Evolutionary conservation across 192 early-diverging fungal genomes (phyloP).

Genomic region (Lunasporangiospora selenospora): DNA sequence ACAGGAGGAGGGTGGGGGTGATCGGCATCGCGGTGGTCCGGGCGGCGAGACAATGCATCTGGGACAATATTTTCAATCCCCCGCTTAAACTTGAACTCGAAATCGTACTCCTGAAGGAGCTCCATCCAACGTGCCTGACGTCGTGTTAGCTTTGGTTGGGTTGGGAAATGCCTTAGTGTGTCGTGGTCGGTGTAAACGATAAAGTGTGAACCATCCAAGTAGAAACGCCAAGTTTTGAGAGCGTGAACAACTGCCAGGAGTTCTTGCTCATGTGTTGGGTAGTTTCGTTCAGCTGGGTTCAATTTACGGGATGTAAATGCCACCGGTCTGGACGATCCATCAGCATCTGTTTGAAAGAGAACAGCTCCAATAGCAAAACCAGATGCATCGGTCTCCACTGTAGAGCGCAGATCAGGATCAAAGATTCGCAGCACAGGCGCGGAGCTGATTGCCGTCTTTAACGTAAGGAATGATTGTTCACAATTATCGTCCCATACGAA

Average conservation of each 20-base stretch:
- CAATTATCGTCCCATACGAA: constrained; percentile 13
- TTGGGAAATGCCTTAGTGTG: constrained; percentile 7
- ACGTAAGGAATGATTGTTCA: constrained; percentile 3
- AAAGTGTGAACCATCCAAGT: constrained; percentile 14
- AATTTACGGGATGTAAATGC: constrained; percentile 37
- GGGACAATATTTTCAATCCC: constrained; percentile 23
- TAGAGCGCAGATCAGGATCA: constrained; percentile 10
- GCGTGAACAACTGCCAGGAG: constrained; percentile 10
- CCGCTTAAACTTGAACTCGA: not conserved
- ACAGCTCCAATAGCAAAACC: constrained; percentile 31
- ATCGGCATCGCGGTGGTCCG: not conserved
- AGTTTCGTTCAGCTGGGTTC: constrained; percentile 16
- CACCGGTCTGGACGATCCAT: constrained; percentile 9
- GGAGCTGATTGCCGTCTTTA: constrained; percentile 8
- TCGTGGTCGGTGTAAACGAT: not conserved
- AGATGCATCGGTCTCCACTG: constrained; percentile 17
- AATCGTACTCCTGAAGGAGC: constrained; percentile 5
- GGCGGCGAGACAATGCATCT: constrained; percentile 32
- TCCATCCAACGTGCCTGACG: constrained; percentile 11
- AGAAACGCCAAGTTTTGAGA: constrained; percentile 11
- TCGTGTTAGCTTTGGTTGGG: constrained; percentile 12
- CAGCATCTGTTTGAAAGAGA: constrained; percentile 12
- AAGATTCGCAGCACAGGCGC: constrained; percentile 15
- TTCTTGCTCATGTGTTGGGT: constrained; percentile 29
- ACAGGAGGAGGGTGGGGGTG: not conserved